These are phyloP conservation scores for Macrolepiota albuminosa DNA, from an alignment of 768 basidiomycete species.

Conservation along the genomic window DNA sequence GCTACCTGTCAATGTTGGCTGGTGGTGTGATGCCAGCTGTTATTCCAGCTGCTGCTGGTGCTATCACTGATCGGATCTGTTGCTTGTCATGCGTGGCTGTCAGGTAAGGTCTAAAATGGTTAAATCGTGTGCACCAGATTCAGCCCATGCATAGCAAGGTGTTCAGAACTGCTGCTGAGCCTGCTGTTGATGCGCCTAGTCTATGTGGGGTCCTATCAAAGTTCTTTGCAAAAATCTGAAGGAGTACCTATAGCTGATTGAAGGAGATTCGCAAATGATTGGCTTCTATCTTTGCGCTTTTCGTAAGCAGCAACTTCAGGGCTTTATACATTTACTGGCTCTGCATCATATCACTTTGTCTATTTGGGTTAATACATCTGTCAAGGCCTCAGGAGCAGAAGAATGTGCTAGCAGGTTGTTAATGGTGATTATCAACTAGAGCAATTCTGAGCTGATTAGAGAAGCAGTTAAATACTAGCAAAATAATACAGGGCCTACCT, in stretches of 20 bases:
- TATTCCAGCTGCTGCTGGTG: no score
- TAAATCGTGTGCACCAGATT: no score
- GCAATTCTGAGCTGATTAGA: conserved; percentile 38
- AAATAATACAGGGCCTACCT: background rate
- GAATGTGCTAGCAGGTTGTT: conserved; percentile 44
- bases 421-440: conserved; percentile 46
- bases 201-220: no score
- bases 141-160: no score
- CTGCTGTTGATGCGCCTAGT: no score
- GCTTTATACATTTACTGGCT: conserved; percentile 63
- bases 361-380: conserved; percentile 64
- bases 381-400: conserved; percentile 19
- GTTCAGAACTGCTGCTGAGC: no score
- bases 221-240: conserved; percentile 49
- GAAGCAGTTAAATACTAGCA: conserved; percentile 53
- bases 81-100: no score
- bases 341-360: conserved; percentile 74
- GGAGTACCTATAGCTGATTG: conserved; percentile 70
- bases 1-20: no score
- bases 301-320: conserved; percentile 37
- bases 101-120: no score
- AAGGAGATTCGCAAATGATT: conserved; percentile 56
- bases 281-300: conserved; percentile 61
- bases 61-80: no score
- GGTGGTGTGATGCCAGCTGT: no score